These are phyloP conservation scores for Stachybotrys echinatus DNA, from an alignment of 2,329 filamentous ascomycete genomes.

Conservation along the genomic window DNA sequence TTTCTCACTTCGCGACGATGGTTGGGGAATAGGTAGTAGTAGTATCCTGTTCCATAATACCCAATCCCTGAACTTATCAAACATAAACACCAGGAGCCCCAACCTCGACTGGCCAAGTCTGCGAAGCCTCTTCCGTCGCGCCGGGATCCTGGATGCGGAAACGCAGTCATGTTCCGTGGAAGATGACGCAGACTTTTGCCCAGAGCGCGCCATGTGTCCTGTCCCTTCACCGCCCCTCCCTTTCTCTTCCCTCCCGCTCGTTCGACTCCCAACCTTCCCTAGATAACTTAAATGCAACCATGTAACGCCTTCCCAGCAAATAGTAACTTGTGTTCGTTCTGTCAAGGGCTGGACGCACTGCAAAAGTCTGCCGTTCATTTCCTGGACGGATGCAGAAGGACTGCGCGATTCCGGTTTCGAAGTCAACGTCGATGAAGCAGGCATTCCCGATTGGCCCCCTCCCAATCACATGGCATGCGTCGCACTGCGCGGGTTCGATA, in stretches of 20 bases:
- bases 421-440: background rate
- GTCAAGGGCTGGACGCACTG: too few species aligned
- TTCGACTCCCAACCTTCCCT: too few species aligned
- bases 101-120: too few species aligned
- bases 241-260: too few species aligned
- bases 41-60: background rate
- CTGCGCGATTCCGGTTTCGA: background rate
- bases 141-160: background rate
- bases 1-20: background rate
- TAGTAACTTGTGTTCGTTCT: too few species aligned
- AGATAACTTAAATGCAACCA: too few species aligned
- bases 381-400: too few species aligned
- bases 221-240: too few species aligned
- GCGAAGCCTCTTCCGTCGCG: background rate
- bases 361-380: too few species aligned
- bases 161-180: background rate
- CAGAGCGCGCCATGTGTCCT: too few species aligned
- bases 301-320: too few species aligned
- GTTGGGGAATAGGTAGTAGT: background rate
- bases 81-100: background rate
- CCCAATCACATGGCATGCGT: background rate
- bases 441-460: background rate
- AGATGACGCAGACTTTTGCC: background rate
- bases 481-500: background rate
- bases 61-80: background rate